These are phyloP conservation scores for Mucor mucedo DNA, from an alignment of 371 early-diverging fungal genomes.

Conservation along the genomic window DNA sequence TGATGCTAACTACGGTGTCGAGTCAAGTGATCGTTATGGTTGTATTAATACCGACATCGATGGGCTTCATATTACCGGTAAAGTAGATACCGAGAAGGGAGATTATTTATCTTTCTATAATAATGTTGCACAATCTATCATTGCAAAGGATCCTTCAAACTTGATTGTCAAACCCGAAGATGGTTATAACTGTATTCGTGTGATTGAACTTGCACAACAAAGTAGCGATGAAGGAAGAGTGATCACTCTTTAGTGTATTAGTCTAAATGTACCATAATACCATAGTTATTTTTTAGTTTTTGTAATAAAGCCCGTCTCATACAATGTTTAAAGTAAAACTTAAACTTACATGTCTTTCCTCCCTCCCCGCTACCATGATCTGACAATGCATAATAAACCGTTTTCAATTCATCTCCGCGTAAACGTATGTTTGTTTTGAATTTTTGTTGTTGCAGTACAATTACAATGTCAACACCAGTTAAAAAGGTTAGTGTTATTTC, in stretches of 20 bases:
- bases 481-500: too few species aligned
- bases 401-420: too few species aligned
- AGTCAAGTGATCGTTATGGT: slow-evolving; percentile 55
- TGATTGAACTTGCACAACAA: slow-evolving; percentile 74
- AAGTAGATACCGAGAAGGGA: slow-evolving; percentile 65
- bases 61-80: slow-evolving; percentile 60
- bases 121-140: slow-evolving; percentile 68
- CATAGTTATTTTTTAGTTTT: not conserved
- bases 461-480: too few species aligned
- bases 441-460: too few species aligned
- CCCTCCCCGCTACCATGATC: too few species aligned
- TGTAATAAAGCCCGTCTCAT: too few species aligned
- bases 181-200: slow-evolving; percentile 68
- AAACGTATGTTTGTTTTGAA: too few species aligned
- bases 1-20: slow-evolving; percentile 59
- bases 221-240: slow-evolving; percentile 60
- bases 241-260: slow-evolving; percentile 28
- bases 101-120: slow-evolving; percentile 66
- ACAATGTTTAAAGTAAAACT: too few species aligned
- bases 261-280: not conserved
- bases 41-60: slow-evolving; percentile 57
- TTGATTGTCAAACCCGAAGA: slow-evolving; percentile 71
- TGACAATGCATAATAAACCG: too few species aligned
- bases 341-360: too few species aligned
- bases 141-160: slow-evolving; percentile 41